Evolutionary conservation across 345 rosid genomes (phyloP).

Genomic region (Durio zibethinus): DNA sequence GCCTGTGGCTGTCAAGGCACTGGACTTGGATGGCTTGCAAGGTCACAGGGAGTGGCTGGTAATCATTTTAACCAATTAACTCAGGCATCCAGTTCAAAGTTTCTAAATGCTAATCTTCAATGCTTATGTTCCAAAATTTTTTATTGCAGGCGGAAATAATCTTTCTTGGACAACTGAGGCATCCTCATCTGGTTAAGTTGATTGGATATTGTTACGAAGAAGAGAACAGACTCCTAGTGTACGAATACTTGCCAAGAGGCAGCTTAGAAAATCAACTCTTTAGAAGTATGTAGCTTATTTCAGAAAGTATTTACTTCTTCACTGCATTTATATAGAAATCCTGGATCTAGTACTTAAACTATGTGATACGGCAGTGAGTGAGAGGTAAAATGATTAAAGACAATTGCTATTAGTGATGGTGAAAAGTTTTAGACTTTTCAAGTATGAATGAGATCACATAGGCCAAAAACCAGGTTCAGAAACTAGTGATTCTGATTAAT

Average conservation of each 20-base stretch:
- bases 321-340: neutral
- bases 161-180: constrained; percentile 73
- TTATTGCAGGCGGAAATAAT: constrained; percentile 68
- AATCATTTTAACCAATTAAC: neutral
- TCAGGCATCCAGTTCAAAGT: neutral
- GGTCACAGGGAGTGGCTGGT: constrained; percentile 94
- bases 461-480: neutral
- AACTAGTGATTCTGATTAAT: neutral
- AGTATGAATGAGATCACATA: neutral
- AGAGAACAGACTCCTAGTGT: constrained; percentile 64
- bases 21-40: constrained; percentile 63
- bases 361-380: neutral
- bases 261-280: constrained; percentile 79
- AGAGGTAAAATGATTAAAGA: neutral
- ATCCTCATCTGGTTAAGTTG: constrained; percentile 69
- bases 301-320: neutral
- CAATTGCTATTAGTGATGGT: neutral
- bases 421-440: neutral
- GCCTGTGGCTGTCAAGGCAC: constrained; percentile 74
- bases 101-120: neutral
- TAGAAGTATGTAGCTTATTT: constrained; percentile 40
- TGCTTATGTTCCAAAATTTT: neutral
- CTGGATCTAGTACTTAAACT: neutral
- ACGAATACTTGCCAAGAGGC: constrained; percentile 71
- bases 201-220: constrained; percentile 79